These are phyloP conservation scores for Akanthomyces dipterigenus DNA, from an alignment of 2,329 filamentous ascomycete genomes.

Conservation along the genomic window DNA sequence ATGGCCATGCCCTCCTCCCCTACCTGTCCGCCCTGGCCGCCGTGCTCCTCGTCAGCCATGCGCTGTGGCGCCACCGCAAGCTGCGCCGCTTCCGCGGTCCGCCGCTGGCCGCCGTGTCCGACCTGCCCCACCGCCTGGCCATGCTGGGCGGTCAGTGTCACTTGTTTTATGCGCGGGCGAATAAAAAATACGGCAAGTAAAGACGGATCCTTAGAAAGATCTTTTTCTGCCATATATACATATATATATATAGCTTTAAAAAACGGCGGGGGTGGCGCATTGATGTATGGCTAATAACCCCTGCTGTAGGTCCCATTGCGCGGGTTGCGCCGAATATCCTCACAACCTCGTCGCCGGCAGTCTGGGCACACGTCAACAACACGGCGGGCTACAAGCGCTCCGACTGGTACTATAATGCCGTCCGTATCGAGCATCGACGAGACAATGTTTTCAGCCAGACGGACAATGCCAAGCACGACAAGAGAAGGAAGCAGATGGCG, in stretches of 20 bases:
- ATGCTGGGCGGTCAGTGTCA: slow-evolving; percentile 18
- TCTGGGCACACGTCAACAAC: slow-evolving; percentile 37
- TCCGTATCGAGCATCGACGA: slow-evolving; percentile 40
- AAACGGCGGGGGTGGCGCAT: no score
- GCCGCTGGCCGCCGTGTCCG: slow-evolving; percentile 16
- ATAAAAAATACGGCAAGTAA: slow-evolving; percentile 22
- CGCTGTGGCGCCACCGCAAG: slow-evolving; percentile 10
- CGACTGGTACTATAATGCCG: slow-evolving; percentile 38
- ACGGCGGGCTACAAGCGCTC: slow-evolving; percentile 34
- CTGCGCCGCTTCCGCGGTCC: slow-evolving; percentile 20
- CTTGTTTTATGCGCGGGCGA: slow-evolving; percentile 21
- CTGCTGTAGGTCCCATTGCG: slow-evolving; percentile 22
- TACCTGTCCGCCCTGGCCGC: background rate
- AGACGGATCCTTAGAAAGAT: no score
- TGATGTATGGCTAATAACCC: no score
- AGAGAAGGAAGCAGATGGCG: slow-evolving; percentile 41
- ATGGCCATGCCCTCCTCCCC: background rate
- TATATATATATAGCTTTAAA: no score
- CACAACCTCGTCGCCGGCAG: slow-evolving; percentile 41
- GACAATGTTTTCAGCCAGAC: slow-evolving; percentile 48
- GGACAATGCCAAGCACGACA: slow-evolving; percentile 40
- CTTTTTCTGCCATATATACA: no score
- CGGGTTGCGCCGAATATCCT: slow-evolving; percentile 39
- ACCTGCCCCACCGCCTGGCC: slow-evolving; percentile 20
- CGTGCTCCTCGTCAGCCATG: background rate